Conservation (phyloP, 495 filamentous ascomycete genomes). For the Penicillium steckii region DNA sequence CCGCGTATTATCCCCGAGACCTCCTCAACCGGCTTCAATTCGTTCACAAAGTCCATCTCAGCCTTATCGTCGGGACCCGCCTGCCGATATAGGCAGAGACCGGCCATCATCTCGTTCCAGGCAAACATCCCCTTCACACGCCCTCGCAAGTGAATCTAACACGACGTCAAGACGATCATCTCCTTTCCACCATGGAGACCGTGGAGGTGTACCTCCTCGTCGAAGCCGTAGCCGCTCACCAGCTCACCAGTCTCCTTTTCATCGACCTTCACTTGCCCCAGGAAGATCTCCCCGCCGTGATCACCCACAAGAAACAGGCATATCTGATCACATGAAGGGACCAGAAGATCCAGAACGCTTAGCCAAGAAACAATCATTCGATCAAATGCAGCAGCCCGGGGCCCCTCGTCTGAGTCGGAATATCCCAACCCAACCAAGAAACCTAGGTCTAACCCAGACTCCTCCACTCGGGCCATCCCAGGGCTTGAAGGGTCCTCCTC, state of each 20-base stretch:
- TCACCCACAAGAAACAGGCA: slow-evolving; percentile 4
- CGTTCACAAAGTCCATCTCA: slow-evolving; percentile 15
- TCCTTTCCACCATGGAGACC: slow-evolving; percentile 25
- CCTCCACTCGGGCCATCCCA: slow-evolving; percentile 49
- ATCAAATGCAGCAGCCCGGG: slow-evolving; percentile 7
- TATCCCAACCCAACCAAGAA: slow-evolving; percentile 37
- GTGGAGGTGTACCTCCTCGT: slow-evolving; percentile 7
- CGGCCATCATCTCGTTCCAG: slow-evolving; percentile 8
- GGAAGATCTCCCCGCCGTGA: slow-evolving; percentile 13
- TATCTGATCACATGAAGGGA: neutral
- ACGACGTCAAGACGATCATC: slow-evolving; percentile 31
- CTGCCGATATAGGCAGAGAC: slow-evolving; percentile 4
- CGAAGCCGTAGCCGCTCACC: slow-evolving; percentile 23
- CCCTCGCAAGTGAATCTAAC: slow-evolving; percentile 18
- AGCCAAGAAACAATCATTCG: slow-evolving; percentile 1
- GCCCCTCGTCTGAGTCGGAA: slow-evolving; percentile 11
- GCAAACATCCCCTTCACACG: slow-evolving; percentile 23
- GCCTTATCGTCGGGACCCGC: slow-evolving; percentile 10
- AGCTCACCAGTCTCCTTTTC: slow-evolving; percentile 6
- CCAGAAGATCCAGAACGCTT: neutral
- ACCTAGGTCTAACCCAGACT: slow-evolving; percentile 33
- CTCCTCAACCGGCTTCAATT: neutral
- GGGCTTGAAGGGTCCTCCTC: slow-evolving; percentile 42
- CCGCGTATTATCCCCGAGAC: slow-evolving; percentile 26
- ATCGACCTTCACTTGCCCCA: slow-evolving; percentile 6